Conservation (phyloP, 192 early-diverging fungal species). For the Umbelopsis vinacea region DNA sequence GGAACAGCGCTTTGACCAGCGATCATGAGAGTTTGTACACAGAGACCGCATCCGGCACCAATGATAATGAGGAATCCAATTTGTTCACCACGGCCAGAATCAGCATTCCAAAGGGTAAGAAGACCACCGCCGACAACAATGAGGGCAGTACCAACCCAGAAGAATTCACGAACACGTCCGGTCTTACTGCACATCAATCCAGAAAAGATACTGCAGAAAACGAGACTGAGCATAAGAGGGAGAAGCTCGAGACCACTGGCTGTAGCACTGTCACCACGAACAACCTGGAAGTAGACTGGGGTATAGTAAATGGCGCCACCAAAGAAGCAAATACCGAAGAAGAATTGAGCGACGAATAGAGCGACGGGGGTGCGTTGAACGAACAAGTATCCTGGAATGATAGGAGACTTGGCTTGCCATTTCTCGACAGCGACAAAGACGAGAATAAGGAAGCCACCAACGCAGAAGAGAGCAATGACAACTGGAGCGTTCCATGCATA, state of each 20-base stretch:
- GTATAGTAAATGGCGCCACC: slow-evolving; percentile 67
- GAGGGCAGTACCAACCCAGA: slow-evolving; percentile 66
- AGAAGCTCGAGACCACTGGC: slow-evolving; percentile 72
- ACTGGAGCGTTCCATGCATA: slow-evolving; percentile 69
- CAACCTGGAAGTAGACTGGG: slow-evolving; percentile 75
- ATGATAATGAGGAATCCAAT: slow-evolving; percentile 68
- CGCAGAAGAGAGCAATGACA: slow-evolving; percentile 56
- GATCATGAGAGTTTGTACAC: slow-evolving; percentile 72
- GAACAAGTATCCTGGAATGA: slow-evolving; percentile 71
- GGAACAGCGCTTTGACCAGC: slow-evolving; percentile 70
- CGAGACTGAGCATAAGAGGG: slow-evolving; percentile 74
- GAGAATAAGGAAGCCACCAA: slow-evolving; percentile 51
- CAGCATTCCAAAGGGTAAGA: slow-evolving; percentile 51
- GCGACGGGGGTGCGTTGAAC: slow-evolving; percentile 47
- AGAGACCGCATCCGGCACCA: slow-evolving; percentile 76
- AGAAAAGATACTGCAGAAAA: slow-evolving; percentile 61
- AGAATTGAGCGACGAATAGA: slow-evolving; percentile 46
- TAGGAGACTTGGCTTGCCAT: slow-evolving; percentile 65
- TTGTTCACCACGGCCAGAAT: slow-evolving; percentile 48
- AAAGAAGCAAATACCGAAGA: slow-evolving; percentile 51
- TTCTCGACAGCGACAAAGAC: slow-evolving; percentile 68
- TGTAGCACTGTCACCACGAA: slow-evolving; percentile 71
- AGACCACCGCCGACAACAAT: slow-evolving; percentile 64
- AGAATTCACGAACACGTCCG: slow-evolving; percentile 62
- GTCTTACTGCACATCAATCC: slow-evolving; percentile 65